Conservation (phyloP, 768 basidiomycete genomes). For the Russula abietina region DNA sequence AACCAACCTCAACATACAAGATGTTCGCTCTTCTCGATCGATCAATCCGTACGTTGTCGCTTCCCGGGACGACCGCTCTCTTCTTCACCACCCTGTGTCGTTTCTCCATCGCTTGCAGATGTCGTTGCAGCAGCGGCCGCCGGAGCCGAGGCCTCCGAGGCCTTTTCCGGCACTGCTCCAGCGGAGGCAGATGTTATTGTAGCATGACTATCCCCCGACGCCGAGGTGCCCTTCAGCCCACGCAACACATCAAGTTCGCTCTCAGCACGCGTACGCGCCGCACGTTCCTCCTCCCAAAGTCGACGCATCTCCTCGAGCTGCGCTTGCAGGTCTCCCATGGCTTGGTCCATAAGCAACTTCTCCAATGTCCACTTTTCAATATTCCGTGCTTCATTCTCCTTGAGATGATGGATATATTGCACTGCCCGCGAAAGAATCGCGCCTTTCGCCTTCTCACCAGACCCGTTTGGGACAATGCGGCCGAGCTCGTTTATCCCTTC, state of each 20-base stretch:
- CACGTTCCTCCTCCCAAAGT: conserved; percentile 75
- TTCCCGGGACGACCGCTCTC: conserved; percentile 26
- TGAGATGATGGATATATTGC: conserved; percentile 86
- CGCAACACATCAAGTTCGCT: conserved; percentile 56
- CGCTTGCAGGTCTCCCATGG: conserved; percentile 79
- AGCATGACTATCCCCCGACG: conserved; percentile 11
- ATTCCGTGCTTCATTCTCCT: conserved; percentile 84
- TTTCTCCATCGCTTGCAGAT: conserved; percentile 20
- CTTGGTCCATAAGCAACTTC: conserved; percentile 87
- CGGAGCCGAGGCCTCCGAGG: not conserved
- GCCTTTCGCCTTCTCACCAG: conserved; percentile 85
- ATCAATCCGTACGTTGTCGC: conserved; percentile 28
- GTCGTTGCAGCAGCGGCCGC: not conserved
- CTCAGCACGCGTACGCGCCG: conserved; percentile 52
- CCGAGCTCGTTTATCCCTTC: conserved; percentile 92
- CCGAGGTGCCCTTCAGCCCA: conserved; percentile 27
- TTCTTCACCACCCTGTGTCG: conserved; percentile 19
- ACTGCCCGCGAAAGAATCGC: conserved; percentile 84
- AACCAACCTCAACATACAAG: not conserved
- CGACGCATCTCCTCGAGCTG: conserved; percentile 78
- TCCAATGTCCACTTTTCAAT: conserved; percentile 94
- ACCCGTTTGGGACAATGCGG: conserved; percentile 79
- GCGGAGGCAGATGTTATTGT: conserved; percentile 5
- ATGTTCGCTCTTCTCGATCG: not conserved
- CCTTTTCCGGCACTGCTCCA: conserved; percentile 15